Evolutionary conservation across 352 stramenopile genomes (phyloP), one percentile per base, ranked within the genome.

Genomic region (Phytopythium vexans): DNA sequence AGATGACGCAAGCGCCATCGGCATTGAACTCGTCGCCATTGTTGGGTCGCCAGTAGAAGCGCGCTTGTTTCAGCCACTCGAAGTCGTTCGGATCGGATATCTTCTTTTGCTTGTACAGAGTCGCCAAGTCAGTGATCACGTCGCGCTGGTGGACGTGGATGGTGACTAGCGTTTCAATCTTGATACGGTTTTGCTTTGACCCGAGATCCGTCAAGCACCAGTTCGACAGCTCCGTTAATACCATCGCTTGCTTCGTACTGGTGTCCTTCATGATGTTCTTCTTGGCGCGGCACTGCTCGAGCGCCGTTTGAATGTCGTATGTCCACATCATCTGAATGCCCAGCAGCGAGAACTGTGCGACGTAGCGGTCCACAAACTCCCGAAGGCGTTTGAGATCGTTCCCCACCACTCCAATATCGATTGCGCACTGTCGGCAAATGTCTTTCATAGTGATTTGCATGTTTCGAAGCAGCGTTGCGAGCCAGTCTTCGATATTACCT

Each of bases 401-500:
- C 12, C 95, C 83, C 9, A 97, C 89, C 6, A 97, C 77, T 5
- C 77, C 82, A 41, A 99, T 96, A 58, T 98, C 91, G 53, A 84
- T 76, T 4, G 94, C 96, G 60, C 93, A 98, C 63, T 95, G 91
- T 10, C 95, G 74, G 40, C 93, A 97, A 49, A 98, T 88, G 58
- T 98, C 94, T 65, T 99, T 99, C 87, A 99, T 96, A 1, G 96
- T 99, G 39, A 96, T 74, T 50, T 97, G 86, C 93, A 98, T 99
- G 14, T 83, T 89, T 3, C 94, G 77, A 15, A 99, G 61, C 32
- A 99, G 68, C n/a, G 94, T 96, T 32, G 81, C 93, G 32, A 99
- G 81, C 97, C 97, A 99, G 70, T 99, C 96, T 67, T 99, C 97
- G 47, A 99, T 99, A 54, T 99, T 99, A 6, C 96, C 96, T 32